phyloP scores from a whole-genome alignment of 768 basidiomycete genomes.

The Kockovaella imperatae region DNA sequence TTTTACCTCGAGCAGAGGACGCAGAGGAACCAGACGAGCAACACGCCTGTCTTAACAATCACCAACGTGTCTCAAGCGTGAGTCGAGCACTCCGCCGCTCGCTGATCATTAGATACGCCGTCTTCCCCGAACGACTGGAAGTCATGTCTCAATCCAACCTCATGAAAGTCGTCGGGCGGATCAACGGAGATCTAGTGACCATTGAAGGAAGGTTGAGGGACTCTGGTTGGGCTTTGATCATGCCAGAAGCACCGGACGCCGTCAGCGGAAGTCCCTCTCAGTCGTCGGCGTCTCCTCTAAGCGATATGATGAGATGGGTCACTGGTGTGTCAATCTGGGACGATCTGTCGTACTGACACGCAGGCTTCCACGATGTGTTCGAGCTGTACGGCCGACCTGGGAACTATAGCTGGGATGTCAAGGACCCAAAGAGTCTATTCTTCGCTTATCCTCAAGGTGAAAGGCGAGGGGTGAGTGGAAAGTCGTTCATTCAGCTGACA shows the following conservation, averaged over 20 bases:
- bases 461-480: slow-evolving; percentile 63
- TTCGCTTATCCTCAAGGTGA: slow-evolving; percentile 89
- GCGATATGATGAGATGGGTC: slow-evolving; percentile 86
- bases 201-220: slow-evolving; percentile 59
- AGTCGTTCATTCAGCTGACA: slow-evolving; percentile 1
- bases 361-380: slow-evolving; percentile 78
- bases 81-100: slow-evolving; percentile 6
- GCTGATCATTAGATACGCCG: slow-evolving; percentile 52
- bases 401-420: slow-evolving; percentile 80
- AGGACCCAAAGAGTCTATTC: slow-evolving; percentile 73
- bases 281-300: slow-evolving; percentile 50
- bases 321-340: slow-evolving; percentile 52
- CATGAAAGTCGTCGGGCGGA: slow-evolving; percentile 80
- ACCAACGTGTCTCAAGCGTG: slow-evolving; percentile 67
- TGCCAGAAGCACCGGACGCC: slow-evolving; percentile 59
- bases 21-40: slow-evolving; percentile 56
- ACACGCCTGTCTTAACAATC: slow-evolving; percentile 64
- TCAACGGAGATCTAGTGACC: slow-evolving; percentile 65
- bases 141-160: slow-evolving; percentile 79
- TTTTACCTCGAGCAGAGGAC: slow-evolving; percentile 36
- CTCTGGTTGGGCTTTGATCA: slow-evolving; percentile 72
- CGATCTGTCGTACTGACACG: neutral
- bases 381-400: slow-evolving; percentile 80
- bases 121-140: slow-evolving; percentile 92
- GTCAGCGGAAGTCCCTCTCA: slow-evolving; percentile 1